A percentile compares a stretch with the other conserved stretches of the same genome.
Evolutionary conservation across 495 filamentous ascomycete genomes (phyloP).

Genomic region (Penicilliopsis zonata): DNA sequence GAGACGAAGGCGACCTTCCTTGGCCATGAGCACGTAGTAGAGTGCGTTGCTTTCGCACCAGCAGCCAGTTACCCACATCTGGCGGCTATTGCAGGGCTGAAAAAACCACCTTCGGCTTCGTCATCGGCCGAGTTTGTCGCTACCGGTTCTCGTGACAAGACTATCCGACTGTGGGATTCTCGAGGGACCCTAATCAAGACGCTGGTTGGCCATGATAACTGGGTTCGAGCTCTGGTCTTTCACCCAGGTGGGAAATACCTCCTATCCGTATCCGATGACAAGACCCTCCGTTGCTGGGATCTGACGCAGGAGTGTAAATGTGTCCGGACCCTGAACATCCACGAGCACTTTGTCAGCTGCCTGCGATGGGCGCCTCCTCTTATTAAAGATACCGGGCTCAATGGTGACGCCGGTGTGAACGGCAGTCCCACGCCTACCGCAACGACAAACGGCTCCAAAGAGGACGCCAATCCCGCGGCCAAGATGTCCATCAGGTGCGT

Average conservation of each 20-base stretch:
- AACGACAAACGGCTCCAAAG: conserved; percentile 6
- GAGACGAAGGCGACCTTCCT: conserved; percentile 72
- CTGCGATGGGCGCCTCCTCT: conserved; percentile 84
- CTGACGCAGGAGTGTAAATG: conserved; percentile 80
- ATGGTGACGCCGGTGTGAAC: conserved; percentile 3
- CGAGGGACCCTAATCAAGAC: conserved; percentile 81
- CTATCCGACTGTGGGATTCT: conserved; percentile 80
- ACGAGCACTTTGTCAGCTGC: conserved; percentile 80
- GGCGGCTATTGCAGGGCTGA: conserved; percentile 69
- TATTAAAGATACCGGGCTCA: conserved; percentile 42
- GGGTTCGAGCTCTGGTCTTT: conserved; percentile 80
- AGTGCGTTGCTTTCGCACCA: conserved; percentile 85
- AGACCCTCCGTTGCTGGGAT: conserved; percentile 92
- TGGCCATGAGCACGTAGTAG: conserved; percentile 81
- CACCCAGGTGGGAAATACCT: conserved; percentile 94
- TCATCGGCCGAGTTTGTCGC: conserved; percentile 83
- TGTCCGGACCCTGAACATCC: conserved; percentile 74
- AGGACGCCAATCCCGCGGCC: conserved; percentile 13
- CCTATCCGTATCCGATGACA: conserved; percentile 76
- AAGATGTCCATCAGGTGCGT: conserved; percentile 46
- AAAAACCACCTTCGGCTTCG: conserved; percentile 61
- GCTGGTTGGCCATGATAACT: conserved; percentile 87
- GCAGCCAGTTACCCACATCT: conserved; percentile 65
- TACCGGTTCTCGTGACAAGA: conserved; percentile 84
- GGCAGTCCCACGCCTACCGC: conserved; percentile 1